A percentile compares a stretch with the other conserved stretches of the same genome.
Evolutionary conservation across 31 red algal species (phyloP).

Genomic region (Asparagopsis taxiformis): DNA sequence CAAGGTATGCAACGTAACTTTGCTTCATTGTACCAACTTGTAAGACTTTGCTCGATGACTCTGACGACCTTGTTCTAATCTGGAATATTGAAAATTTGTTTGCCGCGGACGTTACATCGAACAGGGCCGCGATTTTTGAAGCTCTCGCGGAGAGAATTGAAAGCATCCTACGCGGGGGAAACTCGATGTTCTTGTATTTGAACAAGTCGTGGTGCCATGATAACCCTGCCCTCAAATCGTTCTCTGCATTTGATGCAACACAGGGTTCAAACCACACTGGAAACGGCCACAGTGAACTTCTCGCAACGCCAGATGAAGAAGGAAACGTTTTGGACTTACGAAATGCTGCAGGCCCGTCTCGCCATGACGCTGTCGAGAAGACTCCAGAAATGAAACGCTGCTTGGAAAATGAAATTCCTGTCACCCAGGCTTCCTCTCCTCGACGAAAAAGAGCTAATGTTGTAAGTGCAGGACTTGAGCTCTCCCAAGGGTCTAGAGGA

Average conservation of each 20-base stretch:
- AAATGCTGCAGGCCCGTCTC: neutral
- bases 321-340: neutral
- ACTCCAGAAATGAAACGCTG: neutral
- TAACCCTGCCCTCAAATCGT: neutral
- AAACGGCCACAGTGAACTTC: neutral
- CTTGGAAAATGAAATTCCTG: neutral
- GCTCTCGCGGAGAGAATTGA: neutral
- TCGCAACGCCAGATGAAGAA: neutral
- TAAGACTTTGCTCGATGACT: neutral
- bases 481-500: neutral
- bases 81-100: neutral
- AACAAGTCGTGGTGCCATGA: constrained; percentile 11
- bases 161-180: neutral
- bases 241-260: neutral
- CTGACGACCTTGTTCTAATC: neutral
- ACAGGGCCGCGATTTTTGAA: neutral
- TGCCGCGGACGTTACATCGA: neutral
- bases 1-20: neutral
- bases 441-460: neutral
- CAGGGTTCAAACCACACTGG: neutral
- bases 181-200: constrained; percentile 3
- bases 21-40: neutral
- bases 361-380: neutral
- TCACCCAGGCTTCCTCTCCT: neutral
- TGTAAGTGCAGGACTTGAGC: neutral